A percentile compares a stretch with the other conserved stretches of the same genome.
Evolutionary conservation across 345 rosid genomes (phyloP).

Genomic region (Rubroshorea leprosula): DNA sequence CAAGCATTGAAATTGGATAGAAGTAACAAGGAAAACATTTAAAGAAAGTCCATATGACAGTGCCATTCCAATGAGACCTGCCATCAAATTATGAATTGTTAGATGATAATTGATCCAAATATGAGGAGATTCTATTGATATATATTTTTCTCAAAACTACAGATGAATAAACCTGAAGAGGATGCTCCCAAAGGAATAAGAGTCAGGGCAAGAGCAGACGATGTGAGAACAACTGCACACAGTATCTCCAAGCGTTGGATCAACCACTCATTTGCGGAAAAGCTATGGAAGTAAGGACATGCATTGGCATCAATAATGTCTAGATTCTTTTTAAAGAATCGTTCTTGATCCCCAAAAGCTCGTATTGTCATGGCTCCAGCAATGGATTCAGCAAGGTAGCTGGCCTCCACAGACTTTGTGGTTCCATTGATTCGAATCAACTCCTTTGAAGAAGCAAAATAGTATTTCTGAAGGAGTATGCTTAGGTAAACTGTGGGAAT

Average conservation of each 20-base stretch:
- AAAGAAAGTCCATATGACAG: conserved; percentile 57
- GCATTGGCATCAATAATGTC: conserved; percentile 47
- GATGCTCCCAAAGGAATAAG: conserved; percentile 45
- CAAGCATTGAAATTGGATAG: conserved; percentile 45
- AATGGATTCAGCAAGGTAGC: conserved; percentile 53
- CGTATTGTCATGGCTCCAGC: conserved; percentile 55
- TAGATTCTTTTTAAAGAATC: conserved; percentile 43
- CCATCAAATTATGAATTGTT: not conserved
- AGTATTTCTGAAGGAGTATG: too few relatives aligned
- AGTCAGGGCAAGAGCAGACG: conserved; percentile 53
- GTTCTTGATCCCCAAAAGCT: conserved; percentile 46
- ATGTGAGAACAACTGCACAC: conserved; percentile 45
- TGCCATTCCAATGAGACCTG: conserved; percentile 67
- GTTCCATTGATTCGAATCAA: too few relatives aligned
- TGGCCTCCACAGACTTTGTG: conserved; percentile 44
- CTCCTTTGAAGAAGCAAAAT: too few relatives aligned
- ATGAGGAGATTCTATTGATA: not conserved
- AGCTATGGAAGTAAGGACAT: conserved; percentile 42
- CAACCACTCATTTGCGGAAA: conserved; percentile 56
- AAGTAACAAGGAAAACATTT: conserved; percentile 37
- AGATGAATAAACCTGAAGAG: conserved; percentile 37
- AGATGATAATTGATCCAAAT: not conserved
- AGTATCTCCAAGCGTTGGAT: conserved; percentile 53
- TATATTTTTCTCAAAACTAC: too few relatives aligned
- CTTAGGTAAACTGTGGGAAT: too few relatives aligned